Base-by-base conservation (phyloP, 129 eudicot species). In the Ambrosia trifida region DNA sequence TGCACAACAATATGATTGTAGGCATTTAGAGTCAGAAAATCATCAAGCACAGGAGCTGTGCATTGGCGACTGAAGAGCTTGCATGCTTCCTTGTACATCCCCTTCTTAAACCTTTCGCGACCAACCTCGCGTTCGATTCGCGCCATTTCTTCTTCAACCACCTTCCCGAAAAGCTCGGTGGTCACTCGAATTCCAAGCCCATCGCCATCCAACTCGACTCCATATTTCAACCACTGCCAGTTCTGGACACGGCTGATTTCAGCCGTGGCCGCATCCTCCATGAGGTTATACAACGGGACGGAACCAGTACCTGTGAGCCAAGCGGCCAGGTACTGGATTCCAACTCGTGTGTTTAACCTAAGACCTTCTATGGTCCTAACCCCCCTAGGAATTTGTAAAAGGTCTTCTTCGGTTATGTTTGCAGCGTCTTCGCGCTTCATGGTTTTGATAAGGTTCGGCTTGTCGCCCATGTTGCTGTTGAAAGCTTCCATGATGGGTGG, bases 261-360 rank as follows among this genome's bases (percentile, higher is more conserved):
- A 8, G 98, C 96, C 11, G 98, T 92, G 13, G 98, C 96, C 0
- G 98, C 98, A 54, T 92, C 98, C 70, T 92, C 98, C 98, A 92
- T 92, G 52, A 92, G 96, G 84, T 92, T 86, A 69, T 92, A 92
- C 4, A 92, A 85, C 0, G 98, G 98, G 51, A 92, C 96, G 1
- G 98, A 87, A 2, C 98, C 98, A 0, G 96, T 76, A 0, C 98
- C 98, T 0, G 94, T 92, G 62, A 92, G 94, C 98, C 96, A 92
- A 7, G 96, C 96, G 2, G 94, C 98, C 3, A 88, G 64, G 66
- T 92, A 92, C 57, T 92, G 98, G 82, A 92, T 92, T 3, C 98
- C 98, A 0, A 92, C 98, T 3, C 96, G 84, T 8, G 98, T 92
- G 79, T 92, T 92, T 51, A 88, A 91, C 36, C 98, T 74, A 32